Conservation (phyloP, 192 early-diverging fungal genomes). For the Coemansia sp. region DNA sequence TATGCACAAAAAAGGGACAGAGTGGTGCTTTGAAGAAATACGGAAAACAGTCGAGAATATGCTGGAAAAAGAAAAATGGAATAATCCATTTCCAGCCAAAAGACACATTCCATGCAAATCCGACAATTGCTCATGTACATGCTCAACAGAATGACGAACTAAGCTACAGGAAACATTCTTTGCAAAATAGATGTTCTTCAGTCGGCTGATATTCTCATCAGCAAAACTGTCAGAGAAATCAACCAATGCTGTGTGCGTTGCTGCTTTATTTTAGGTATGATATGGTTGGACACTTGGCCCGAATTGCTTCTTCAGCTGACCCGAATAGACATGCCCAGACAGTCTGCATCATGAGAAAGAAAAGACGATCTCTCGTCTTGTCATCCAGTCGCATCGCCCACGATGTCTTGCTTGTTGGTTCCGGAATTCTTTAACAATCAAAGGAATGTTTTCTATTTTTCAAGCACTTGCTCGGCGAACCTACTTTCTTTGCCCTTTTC, state of each 20-base stretch:
- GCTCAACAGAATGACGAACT: too few species aligned
- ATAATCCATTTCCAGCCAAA: not conserved
- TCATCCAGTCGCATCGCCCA: slow-evolving; percentile 9
- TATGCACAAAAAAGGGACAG: not conserved
- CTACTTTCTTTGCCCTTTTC: not conserved
- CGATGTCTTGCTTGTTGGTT: not conserved
- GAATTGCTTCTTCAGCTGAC: not conserved
- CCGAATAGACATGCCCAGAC: not conserved
- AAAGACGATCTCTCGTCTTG: not conserved
- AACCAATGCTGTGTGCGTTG: too few species aligned
- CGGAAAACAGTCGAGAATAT: slow-evolving; percentile 2
- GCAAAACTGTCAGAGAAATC: not conserved
- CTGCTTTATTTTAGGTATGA: too few species aligned
- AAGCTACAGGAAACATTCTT: not conserved
- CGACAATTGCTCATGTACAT: not conserved
- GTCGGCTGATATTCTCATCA: not conserved
- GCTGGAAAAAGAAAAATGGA: slow-evolving; percentile 1
- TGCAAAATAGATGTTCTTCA: not conserved
- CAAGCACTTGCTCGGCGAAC: not conserved
- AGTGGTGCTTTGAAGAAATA: not conserved
- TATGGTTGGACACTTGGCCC: not conserved
- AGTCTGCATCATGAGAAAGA: not conserved
- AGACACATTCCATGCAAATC: not conserved
- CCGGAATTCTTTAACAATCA: too few species aligned
- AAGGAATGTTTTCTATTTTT: too few species aligned